Percentiles rank a stretch among this genome's conserved stretches.
These are phyloP conservation scores for Hypsizygus marmoreus DNA, from an alignment of 768 basidiomycete species.

Conservation along the genomic window DNA sequence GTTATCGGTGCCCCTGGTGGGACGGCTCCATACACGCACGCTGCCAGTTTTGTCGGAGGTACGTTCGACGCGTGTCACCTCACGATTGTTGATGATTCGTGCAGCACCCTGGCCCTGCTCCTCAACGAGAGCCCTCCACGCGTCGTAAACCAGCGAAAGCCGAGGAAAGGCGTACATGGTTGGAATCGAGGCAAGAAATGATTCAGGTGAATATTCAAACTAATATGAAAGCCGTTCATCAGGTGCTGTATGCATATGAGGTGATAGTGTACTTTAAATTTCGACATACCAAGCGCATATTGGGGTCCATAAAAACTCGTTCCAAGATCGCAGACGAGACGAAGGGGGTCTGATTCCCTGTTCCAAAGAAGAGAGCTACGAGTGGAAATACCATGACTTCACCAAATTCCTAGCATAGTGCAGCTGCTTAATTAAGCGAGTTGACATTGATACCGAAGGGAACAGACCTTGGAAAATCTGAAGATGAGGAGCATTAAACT, in stretches of 20 bases:
- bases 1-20: constrained; percentile 28
- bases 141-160: constrained; percentile 25
- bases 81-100: constrained; percentile 23
- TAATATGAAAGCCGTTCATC: too few species aligned
- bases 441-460: background rate
- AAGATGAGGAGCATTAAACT: constrained; percentile 30
- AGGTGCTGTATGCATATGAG: too few species aligned
- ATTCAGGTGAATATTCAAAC: constrained; percentile 33
- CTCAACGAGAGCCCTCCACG: constrained; percentile 28
- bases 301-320: constrained; percentile 35
- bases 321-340: constrained; percentile 33
- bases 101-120: constrained; percentile 26
- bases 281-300: constrained; percentile 32
- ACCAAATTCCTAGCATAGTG: constrained; percentile 24
- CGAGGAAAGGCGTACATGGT: constrained; percentile 32
- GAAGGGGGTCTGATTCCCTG: constrained; percentile 35
- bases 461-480: constrained; percentile 29
- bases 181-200: constrained; percentile 30
- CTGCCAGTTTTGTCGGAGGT: constrained; percentile 18
- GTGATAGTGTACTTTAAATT: too few species aligned
- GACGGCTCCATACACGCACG: constrained; percentile 27
- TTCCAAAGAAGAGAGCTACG: constrained; percentile 33
- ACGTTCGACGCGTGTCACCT: constrained; percentile 29
- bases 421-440: background rate
- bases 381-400: constrained; percentile 32